Conservation (phyloP, 2,329 filamentous ascomycete species). For the Myotisia sp. region DNA sequence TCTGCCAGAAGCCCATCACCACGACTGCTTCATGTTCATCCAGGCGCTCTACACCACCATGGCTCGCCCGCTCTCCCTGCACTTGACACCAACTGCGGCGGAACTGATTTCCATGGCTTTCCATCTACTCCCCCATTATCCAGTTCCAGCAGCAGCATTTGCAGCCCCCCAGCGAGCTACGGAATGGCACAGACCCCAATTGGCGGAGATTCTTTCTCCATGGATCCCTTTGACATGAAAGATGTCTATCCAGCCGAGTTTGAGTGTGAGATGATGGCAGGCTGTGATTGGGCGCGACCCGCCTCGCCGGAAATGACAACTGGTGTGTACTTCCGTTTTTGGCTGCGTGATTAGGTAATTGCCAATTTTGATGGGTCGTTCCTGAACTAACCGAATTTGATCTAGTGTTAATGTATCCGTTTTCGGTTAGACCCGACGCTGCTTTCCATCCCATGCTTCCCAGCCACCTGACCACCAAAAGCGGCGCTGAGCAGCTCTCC, state of each 20-base stretch:
- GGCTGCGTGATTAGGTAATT: neutral
- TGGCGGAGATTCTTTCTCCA: conserved; percentile 61
- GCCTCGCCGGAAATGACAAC: conserved; percentile 79
- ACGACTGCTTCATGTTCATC: conserved; percentile 59
- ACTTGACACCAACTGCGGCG: conserved; percentile 60
- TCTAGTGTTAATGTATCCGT: conserved; percentile 52
- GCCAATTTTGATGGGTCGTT: conserved; percentile 6
- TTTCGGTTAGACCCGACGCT: conserved; percentile 41
- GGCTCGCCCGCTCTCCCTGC: conserved; percentile 41
- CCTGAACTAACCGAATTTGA: too few relatives aligned
- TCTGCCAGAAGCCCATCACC: conserved; percentile 44
- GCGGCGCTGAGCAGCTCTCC: conserved; percentile 44
- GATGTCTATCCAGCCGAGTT: conserved; percentile 56
- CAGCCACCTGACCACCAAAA: conserved; percentile 29
- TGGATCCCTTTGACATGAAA: conserved; percentile 56
- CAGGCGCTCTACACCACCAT: conserved; percentile 52
- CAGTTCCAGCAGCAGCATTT: conserved; percentile 66
- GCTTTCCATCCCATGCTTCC: conserved; percentile 2
- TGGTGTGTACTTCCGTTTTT: conserved; percentile 48
- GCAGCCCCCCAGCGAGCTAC: conserved; percentile 64
- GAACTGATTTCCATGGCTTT: conserved; percentile 52
- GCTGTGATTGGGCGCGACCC: conserved; percentile 60
- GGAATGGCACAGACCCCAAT: conserved; percentile 71
- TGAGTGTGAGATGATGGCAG: conserved; percentile 56
- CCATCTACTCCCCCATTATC: conserved; percentile 81